phyloP scores from a whole-genome alignment of 2,329 filamentous ascomycete species.

The Karstenula rhodostoma region DNA sequence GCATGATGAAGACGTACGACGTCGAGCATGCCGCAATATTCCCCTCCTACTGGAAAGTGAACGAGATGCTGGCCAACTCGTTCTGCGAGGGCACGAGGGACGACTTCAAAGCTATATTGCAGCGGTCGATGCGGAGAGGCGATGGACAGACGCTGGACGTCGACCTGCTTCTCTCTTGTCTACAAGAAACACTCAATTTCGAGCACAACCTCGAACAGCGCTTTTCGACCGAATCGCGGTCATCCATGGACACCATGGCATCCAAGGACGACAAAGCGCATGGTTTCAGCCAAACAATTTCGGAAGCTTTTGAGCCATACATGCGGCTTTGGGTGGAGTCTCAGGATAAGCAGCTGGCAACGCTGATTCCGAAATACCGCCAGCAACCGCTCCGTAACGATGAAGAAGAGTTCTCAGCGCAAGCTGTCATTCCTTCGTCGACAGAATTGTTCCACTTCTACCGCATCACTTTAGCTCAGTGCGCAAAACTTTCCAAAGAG shows the following conservation, averaged over 20 bases:
- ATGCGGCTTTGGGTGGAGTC: slow-evolving; percentile 96
- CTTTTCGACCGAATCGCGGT: slow-evolving; percentile 76
- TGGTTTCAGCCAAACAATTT: slow-evolving; percentile 88
- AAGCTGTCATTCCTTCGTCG: slow-evolving; percentile 89
- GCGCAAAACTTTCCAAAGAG: slow-evolving; percentile 94
- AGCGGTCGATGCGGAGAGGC: slow-evolving; percentile 80
- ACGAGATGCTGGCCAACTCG: slow-evolving; percentile 85
- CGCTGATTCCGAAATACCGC: slow-evolving; percentile 87
- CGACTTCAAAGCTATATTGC: slow-evolving; percentile 92
- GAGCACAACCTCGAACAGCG: slow-evolving; percentile 88
- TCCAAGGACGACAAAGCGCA: slow-evolving; percentile 78
- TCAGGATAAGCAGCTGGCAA: slow-evolving; percentile 86
- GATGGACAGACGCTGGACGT: slow-evolving; percentile 87
- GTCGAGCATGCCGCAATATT: slow-evolving; percentile 91
- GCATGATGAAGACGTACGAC: slow-evolving; percentile 95
- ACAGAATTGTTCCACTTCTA: slow-evolving; percentile 99
- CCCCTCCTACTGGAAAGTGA: slow-evolving; percentile 85
- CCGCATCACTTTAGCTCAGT: slow-evolving; percentile 89
- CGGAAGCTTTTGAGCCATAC: slow-evolving; percentile 96
- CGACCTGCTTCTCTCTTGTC: slow-evolving; percentile 83
- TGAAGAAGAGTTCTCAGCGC: slow-evolving; percentile 91
- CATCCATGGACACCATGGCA: slow-evolving; percentile 88
- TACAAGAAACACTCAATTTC: slow-evolving; percentile 97
- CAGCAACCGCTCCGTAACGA: slow-evolving; percentile 78
- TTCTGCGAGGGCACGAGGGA: slow-evolving; percentile 97